These are phyloP conservation scores for Candida chauliodis DNA, from an alignment of 805 yeast species.

Conservation along the genomic window DNA sequence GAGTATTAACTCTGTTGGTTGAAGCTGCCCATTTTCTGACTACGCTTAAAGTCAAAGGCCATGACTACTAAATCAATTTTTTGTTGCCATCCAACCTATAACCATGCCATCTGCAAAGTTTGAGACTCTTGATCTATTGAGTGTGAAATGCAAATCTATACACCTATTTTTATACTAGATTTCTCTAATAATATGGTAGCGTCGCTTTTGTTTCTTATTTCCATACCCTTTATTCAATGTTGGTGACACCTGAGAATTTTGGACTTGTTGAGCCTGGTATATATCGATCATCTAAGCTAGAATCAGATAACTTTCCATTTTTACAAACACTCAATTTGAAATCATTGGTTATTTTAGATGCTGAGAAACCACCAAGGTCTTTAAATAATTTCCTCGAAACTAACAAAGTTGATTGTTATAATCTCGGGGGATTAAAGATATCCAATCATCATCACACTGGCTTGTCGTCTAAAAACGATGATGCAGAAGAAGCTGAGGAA, in stretches of 20 bases:
- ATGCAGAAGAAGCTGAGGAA: conserved; percentile 19
- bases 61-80: no score
- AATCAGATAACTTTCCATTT: conserved; percentile 73
- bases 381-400: conserved; percentile 63
- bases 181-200: no score
- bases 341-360: conserved; percentile 72
- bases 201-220: not conserved
- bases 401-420: conserved; percentile 49
- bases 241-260: conserved; percentile 90
- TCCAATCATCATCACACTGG: conserved; percentile 33
- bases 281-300: conserved; percentile 74
- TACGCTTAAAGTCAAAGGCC: no score
- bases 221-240: conserved; percentile 49
- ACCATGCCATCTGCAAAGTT: no score
- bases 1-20: no score
- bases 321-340: conserved; percentile 67
- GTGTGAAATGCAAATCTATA: no score
- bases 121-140: no score
- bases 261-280: conserved; percentile 88
- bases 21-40: no score
- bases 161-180: no score
- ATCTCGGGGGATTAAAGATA: conserved; percentile 42
- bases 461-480: conserved; percentile 21
- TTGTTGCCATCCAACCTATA: no score
- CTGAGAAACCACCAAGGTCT: conserved; percentile 77